A percentile compares a stretch with the other conserved stretches of the same genome.
These are phyloP conservation scores for Dentipellis sp. DNA, from an alignment of 768 basidiomycete species.

Conservation along the genomic window DNA sequence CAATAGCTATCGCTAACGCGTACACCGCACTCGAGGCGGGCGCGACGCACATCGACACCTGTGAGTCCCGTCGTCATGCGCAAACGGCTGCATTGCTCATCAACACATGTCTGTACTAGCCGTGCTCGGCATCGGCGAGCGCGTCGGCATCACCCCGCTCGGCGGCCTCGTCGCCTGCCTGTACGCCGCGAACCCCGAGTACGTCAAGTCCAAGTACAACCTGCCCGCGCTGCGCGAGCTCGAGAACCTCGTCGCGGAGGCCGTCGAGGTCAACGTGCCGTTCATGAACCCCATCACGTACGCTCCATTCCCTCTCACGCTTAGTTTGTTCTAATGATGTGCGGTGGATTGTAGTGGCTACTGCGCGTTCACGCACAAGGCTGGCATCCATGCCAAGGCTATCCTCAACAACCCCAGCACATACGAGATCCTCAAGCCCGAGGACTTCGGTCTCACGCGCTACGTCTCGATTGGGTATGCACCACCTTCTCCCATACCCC, in stretches of 20 bases:
- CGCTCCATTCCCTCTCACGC: slow-evolving; percentile 15
- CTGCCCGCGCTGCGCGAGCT: slow-evolving; percentile 95
- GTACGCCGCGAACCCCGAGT: slow-evolving; percentile 95
- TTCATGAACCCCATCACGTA: slow-evolving; percentile 96
- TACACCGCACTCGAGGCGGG: slow-evolving; percentile 98
- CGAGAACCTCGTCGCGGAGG: slow-evolving; percentile 97
- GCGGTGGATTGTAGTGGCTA: slow-evolving; percentile 60
- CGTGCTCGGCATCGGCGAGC: slow-evolving; percentile 95
- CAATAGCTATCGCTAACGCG: slow-evolving; percentile 80
- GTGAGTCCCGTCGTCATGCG: slow-evolving; percentile 30
- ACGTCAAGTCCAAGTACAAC: slow-evolving; percentile 99
- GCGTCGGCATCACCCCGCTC: slow-evolving; percentile 97
- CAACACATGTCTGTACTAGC: slow-evolving; percentile 33
- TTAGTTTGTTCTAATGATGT: background rate
- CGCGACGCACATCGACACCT: slow-evolving; percentile 98
- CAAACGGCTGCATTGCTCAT: background rate
- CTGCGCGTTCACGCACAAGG: slow-evolving; percentile 99
- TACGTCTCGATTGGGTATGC: slow-evolving; percentile 93
- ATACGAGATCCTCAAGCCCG: slow-evolving; percentile 98
- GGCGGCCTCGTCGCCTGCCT: slow-evolving; percentile 96
- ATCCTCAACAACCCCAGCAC: slow-evolving; percentile 99
- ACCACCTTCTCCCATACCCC: background rate
- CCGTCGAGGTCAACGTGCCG: slow-evolving; percentile 94
- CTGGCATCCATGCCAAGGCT: slow-evolving; percentile 99
- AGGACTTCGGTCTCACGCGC: slow-evolving; percentile 95